Base-by-base conservation (phyloP, 2,329 filamentous ascomycete genomes). In the Exophiala oligosperma region DNA sequence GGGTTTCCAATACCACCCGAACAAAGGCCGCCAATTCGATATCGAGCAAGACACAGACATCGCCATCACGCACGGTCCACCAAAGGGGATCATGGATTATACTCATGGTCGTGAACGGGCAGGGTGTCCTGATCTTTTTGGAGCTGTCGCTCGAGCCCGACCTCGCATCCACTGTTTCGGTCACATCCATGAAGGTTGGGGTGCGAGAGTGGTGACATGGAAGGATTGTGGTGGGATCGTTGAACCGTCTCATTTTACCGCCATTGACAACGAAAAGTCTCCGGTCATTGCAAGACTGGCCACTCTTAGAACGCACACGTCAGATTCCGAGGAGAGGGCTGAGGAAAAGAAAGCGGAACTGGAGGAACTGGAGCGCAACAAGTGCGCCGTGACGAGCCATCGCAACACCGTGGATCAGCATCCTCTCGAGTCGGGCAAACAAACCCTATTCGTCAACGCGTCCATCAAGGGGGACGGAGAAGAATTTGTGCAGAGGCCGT, bases 391-490 rank as follows among this genome's bases (percentile, higher is more conserved):
- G 12, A 71, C 79, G 2, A 81, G 79, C 37, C 71, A 75, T 56
- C 75, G 77, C 52, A 68, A 69, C 0, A 65, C 17, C 17, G 17
- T 69, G 2, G 71, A 75, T 23, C 57, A 65, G n/a, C 60, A 67
- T 24, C 66, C 64, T 1, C n/a, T 79, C 0, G 48, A 70, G 29
- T 50, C 46, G 6, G 79, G 79, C 0, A 68, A 72, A 43, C 76
- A 84, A 62, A 87, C 84, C 0, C 67, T 86, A 5, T 85, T 87
- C 65, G 73, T 87, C 8, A 87, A 87, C 67, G 83, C 83, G 1
- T 74, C 84, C 0, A 79, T 86, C 26, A 73, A 83, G 70, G 74
- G 79, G 2, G 62, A 17, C 17, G 17, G 73, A 2, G 59, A 70
- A 5, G 75, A 78, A 17, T 57, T 67, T n/a, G 64, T 70, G 8